Evolutionary conservation across 2,329 filamentous ascomycete genomes (phyloP), one percentile per base, ranked within the genome.

Genomic region (Zopfia rhizophila): DNA sequence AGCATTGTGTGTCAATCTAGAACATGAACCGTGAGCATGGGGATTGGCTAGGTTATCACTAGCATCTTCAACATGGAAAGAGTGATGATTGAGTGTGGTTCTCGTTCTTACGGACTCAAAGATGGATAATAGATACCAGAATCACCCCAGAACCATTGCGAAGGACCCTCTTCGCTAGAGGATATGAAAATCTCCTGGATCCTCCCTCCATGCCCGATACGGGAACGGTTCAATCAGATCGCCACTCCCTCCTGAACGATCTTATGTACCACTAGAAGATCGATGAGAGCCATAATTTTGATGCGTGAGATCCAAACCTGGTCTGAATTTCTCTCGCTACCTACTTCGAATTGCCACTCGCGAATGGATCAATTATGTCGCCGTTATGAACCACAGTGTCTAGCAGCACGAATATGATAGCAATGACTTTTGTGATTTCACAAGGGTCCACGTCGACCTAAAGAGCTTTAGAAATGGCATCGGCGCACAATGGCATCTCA

Each of bases 291-390:
- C 33, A 22, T 11, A 17, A 29, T 11, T 60, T 58, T 28, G 40
- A 53, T 18, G 17, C 47, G 3, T 19, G 21, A 21, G 38, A 46
- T 23, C 52, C 53, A 5, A 25, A 19, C 3, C 12, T 58, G n/a
- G n/a, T n/a, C n/a, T 10, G 32, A 48, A 14, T 50, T 45, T 2
- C 36, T 65, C 1, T 38, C 49, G 59, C 35, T 63, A 57, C 28
- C 31, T 55, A 11, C 41, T 63, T n/a, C 36, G 33, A n/a, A 56
- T 63, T 8, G 40, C 58, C 3, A 59, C 60, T 1, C 55, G 45
- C 1, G 57, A 64, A 32, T 64, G 59, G 60, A 51, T 56, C 2
- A 61, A 57, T 24, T 64, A 63, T 38, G 23, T 60, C 11, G 49
- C 46, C 4, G 51, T 61, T 2, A 65, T 63, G 61, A 46, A 56